A percentile compares a stretch with the other conserved stretches of the same genome.
Evolutionary conservation across 768 basidiomycete species (phyloP).

Genomic region (Amanita brunnescens): DNA sequence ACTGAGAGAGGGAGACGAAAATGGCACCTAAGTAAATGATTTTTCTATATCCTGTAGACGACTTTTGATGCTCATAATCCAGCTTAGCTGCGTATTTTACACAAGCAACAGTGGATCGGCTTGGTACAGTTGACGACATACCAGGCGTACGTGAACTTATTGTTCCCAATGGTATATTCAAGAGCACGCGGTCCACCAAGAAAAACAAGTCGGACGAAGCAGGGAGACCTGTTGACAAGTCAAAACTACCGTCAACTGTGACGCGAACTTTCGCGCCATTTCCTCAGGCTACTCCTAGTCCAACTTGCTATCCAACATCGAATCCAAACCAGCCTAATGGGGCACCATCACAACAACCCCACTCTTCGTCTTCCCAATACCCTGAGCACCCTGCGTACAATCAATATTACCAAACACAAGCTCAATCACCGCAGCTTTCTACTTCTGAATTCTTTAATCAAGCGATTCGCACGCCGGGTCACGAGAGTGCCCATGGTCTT

Average conservation of each 20-base stretch:
- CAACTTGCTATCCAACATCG: neutral
- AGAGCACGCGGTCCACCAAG: conserved; percentile 55
- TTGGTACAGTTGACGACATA: conserved; percentile 66
- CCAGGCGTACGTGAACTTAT: conserved; percentile 45
- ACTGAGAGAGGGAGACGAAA: conserved; percentile 59
- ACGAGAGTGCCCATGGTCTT: neutral
- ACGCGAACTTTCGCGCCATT: conserved; percentile 34
- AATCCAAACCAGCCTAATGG: neutral
- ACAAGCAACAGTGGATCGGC: conserved; percentile 60
- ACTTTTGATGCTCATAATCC: conserved; percentile 4
- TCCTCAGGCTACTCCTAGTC: too few species aligned
- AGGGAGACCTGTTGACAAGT: conserved; percentile 17
- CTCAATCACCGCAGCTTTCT: neutral
- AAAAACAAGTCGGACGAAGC: conserved; percentile 35
- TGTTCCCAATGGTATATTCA: conserved; percentile 63
- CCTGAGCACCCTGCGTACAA: neutral
- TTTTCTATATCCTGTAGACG: neutral
- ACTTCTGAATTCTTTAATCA: neutral
- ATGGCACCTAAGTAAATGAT: conserved; percentile 71
- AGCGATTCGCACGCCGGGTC: neutral
- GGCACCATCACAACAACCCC: neutral
- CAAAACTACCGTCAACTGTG: conserved; percentile 20
- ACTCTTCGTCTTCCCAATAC: neutral
- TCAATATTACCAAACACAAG: neutral
- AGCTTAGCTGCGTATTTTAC: conserved; percentile 74